phyloP scores from a whole-genome alignment of 2,329 filamentous ascomycete species.

The Epicoccum sorghinum region DNA sequence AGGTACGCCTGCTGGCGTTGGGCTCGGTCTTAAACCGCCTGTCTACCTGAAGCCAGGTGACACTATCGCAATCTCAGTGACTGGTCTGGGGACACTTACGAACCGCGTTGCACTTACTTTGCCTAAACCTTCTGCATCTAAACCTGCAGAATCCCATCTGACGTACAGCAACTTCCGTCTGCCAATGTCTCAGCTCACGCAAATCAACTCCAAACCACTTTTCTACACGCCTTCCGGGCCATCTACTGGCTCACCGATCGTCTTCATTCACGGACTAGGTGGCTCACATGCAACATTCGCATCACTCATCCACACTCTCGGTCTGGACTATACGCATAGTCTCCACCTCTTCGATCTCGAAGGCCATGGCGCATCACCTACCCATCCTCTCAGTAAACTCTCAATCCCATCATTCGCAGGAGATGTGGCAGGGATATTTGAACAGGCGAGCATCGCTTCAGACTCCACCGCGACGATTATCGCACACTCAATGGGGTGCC shows the following conservation, averaged over 20 bases:
- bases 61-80: slow-evolving; percentile 29
- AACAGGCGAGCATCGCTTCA: slow-evolving; percentile 37
- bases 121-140: slow-evolving; percentile 29
- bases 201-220: slow-evolving; percentile 51
- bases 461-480: slow-evolving; percentile 49
- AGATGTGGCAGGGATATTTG: slow-evolving; percentile 52
- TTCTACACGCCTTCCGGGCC: slow-evolving; percentile 46
- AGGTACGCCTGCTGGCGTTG: slow-evolving; percentile 53
- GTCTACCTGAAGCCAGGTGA: slow-evolving; percentile 37
- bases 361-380: slow-evolving; percentile 62
- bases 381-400: slow-evolving; percentile 52
- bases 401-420: slow-evolving; percentile 53
- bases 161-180: slow-evolving; percentile 29
- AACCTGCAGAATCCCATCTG: background rate
- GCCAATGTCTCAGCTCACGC: slow-evolving; percentile 42
- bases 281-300: slow-evolving; percentile 54
- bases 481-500: slow-evolving; percentile 60
- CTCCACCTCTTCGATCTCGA: slow-evolving; percentile 61
- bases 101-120: slow-evolving; percentile 48
- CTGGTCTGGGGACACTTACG: slow-evolving; percentile 33
- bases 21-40: slow-evolving; percentile 49
- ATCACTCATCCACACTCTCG: slow-evolving; percentile 51
- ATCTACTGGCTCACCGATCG: slow-evolving; percentile 37
- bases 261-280: slow-evolving; percentile 64
- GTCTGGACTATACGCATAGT: slow-evolving; percentile 37